Evolutionary conservation across 331 rosid species (phyloP), one percentile per base, ranked within the genome.

Genomic region (Acacia pycnantha): DNA sequence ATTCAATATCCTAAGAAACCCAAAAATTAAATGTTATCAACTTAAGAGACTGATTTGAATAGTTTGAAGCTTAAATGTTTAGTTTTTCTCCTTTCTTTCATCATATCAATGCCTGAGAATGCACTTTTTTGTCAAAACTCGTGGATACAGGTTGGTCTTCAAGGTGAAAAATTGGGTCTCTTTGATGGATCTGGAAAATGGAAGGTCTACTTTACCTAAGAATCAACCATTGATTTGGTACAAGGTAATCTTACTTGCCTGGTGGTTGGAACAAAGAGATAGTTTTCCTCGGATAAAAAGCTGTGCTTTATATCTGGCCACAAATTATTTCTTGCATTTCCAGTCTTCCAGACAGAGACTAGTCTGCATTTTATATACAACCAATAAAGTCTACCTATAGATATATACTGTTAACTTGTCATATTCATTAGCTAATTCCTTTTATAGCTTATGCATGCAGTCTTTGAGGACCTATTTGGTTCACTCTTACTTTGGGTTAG

Each of bases 141-240:
- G 0, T 83, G 56, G 82, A 78, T 80, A 81, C 90, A 95, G 99
- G 82, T 92, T 88, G 99, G 99, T 64, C 97, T 96, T 70, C 81
- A 90, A 90, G 90, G 91, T 81, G 99, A 96, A 89, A 88, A 89
- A 43, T 70, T 85, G 54, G 89, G 85, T 80, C 80, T 87, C 47
- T 77, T 90, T 37, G 88, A 89, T 85, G 97, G 95, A 70, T 90
- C 92, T 82, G 87, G 89, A 77, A 85, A 84, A 59, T 96, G 99
- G 99, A 83, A 82, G 86, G 74, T 85, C 97, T 59, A 73, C 83
- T 64, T 84, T 94, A 85, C 95, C 97, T 65, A 92, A 82, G 82
- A 94, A 90, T 47, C 93, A 88, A 82, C 97, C 95, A 5, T 84
- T 96, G 87, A 94, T 84, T 35, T 96, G 99, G 99, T 96, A 94